phyloP scores from a whole-genome alignment of 768 basidiomycete species.

The Clavaria fumosa region DNA sequence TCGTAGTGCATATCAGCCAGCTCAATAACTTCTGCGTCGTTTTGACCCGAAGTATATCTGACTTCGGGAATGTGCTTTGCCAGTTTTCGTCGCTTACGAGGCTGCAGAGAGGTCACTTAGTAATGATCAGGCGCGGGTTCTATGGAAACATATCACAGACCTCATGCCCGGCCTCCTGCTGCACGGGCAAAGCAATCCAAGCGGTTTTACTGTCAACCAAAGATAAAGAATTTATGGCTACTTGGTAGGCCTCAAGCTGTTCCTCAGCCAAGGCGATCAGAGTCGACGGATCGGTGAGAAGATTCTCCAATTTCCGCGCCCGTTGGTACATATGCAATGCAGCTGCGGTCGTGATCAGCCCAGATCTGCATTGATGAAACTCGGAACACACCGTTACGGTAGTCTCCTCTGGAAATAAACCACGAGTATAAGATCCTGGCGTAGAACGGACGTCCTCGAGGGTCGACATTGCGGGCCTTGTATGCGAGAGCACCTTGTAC shows the following conservation, averaged over 20 bases:
- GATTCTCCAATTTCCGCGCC: slow-evolving; percentile 57
- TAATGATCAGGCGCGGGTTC: slow-evolving; percentile 10
- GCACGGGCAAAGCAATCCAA: slow-evolving; percentile 60
- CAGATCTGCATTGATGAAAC: slow-evolving; percentile 3
- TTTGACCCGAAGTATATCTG: slow-evolving; percentile 43
- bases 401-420: slow-evolving; percentile 78
- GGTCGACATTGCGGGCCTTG: slow-evolving; percentile 89
- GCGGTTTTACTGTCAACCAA: slow-evolving; percentile 68
- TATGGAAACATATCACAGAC: no score
- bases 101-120: slow-evolving; percentile 24
- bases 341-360: slow-evolving; percentile 32
- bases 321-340: slow-evolving; percentile 89
- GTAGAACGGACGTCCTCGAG: slow-evolving; percentile 71
- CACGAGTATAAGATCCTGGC: slow-evolving; percentile 89
- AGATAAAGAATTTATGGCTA: slow-evolving; percentile 80
- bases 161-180: slow-evolving; percentile 29
- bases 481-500: slow-evolving; percentile 81
- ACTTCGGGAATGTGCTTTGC: slow-evolving; percentile 66
- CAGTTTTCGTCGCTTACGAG: slow-evolving; percentile 56
- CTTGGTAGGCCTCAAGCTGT: slow-evolving; percentile 65
- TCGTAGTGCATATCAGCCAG: slow-evolving; percentile 69
- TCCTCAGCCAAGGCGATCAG: slow-evolving; percentile 40
- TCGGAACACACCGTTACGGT: slow-evolving; percentile 60
- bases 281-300: slow-evolving; percentile 27
- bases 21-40: slow-evolving; percentile 65